These are phyloP conservation scores for Saccharomyces pastorianus DNA, from an alignment of 1,139 yeast genomes.

Conservation along the genomic window DNA sequence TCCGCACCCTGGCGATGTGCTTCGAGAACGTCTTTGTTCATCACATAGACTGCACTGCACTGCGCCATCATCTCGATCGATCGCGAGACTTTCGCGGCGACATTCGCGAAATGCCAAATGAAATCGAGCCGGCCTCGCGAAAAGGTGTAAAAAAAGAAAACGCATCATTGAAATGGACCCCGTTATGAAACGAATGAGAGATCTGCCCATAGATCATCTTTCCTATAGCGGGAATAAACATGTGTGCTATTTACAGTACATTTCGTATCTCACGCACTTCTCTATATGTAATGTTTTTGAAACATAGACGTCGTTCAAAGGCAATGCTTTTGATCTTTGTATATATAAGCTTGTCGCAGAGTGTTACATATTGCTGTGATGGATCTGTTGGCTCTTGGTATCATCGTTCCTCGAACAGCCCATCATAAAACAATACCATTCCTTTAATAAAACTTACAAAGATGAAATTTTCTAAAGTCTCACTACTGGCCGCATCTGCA, in stretches of 20 bases:
- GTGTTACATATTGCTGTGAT: not conserved
- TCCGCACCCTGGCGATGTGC: not conserved
- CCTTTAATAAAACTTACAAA: not conserved
- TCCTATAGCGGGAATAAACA: not conserved
- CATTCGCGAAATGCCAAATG: not conserved
- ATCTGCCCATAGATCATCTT: not conserved
- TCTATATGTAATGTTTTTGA: not conserved
- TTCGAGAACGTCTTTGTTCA: not conserved
- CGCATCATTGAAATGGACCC: not conserved
- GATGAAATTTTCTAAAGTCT: constrained; percentile 25
- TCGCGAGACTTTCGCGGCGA: not conserved
- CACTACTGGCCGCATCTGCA: constrained; percentile 27
- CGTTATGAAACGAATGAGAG: not conserved
- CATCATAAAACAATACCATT: not conserved
- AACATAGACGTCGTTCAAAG: not conserved
- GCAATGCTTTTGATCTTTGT: not conserved
- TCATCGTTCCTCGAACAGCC: not conserved
- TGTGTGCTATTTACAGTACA: not conserved
- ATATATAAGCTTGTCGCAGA: not conserved
- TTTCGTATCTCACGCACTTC: not conserved
- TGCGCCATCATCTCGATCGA: not conserved
- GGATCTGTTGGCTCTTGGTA: not conserved
- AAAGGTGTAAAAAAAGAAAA: not conserved
- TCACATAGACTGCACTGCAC: not conserved
- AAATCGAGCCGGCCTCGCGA: not conserved